Percentiles rank a stretch among this genome's conserved stretches.
Conservation (phyloP, 139 green algal genomes). For the Eudorina sp. region DNA sequence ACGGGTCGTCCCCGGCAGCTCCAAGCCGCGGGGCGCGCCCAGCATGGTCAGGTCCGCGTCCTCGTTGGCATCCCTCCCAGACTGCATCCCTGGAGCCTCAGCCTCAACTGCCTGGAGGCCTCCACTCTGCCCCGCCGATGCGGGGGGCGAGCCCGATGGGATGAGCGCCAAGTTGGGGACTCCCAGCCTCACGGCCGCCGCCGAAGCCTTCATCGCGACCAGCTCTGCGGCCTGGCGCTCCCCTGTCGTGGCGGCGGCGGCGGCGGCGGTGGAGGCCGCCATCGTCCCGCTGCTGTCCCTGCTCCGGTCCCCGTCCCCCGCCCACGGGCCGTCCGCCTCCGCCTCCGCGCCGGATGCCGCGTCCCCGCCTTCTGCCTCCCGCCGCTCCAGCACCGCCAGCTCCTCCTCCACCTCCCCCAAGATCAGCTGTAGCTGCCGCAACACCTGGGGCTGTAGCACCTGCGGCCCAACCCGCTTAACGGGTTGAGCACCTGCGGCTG, state of each 20-base stretch:
- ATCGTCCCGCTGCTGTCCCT: too few species aligned
- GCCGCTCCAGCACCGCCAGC: background rate
- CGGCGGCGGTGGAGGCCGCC: background rate
- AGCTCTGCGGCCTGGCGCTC: background rate
- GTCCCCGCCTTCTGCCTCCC: background rate
- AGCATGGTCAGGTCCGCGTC: background rate
- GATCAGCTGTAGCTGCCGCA: conserved; percentile 2
- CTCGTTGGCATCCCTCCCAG: background rate
- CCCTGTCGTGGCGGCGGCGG: background rate
- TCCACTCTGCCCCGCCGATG: too few species aligned
- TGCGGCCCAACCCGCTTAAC: too few species aligned
- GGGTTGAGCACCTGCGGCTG: too few species aligned
- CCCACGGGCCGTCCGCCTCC: background rate
- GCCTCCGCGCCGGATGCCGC: too few species aligned
- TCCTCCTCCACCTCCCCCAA: conserved; percentile 15
- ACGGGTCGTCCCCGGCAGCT: background rate
- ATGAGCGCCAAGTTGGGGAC: background rate
- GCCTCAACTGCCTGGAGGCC: too few species aligned
- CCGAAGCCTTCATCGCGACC: background rate
- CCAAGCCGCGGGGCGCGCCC: background rate
- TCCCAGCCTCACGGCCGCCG: background rate
- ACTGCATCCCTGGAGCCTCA: background rate
- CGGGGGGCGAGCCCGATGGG: too few species aligned
- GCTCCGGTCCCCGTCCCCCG: background rate
- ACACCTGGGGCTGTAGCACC: too few species aligned